These are phyloP conservation scores for Diplodia scrobiculata DNA, from an alignment of 2,329 filamentous ascomycete species.

Conservation along the genomic window DNA sequence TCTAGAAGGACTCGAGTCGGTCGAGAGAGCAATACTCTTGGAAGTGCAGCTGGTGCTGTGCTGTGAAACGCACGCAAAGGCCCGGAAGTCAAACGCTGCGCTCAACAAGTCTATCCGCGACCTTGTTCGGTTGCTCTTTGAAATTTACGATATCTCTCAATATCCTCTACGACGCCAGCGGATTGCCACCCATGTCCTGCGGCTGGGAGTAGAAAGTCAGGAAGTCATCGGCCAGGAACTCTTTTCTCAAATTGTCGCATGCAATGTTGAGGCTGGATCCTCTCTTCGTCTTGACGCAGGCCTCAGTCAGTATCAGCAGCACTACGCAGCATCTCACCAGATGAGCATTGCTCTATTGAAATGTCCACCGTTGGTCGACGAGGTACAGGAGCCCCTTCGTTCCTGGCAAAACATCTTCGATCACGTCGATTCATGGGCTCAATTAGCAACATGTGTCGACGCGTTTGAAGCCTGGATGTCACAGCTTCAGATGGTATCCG, in stretches of 20 bases:
- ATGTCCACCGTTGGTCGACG: constrained; percentile 33
- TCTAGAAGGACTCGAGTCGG: constrained; percentile 35
- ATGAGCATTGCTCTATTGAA: constrained; percentile 51
- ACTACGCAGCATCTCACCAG: constrained; percentile 42
- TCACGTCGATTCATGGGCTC: constrained; percentile 39
- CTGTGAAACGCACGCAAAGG: constrained; percentile 37
- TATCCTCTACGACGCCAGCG: constrained; percentile 43
- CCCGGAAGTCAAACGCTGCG: constrained; percentile 38
- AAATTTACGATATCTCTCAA: constrained; percentile 36
- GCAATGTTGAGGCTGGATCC: constrained; percentile 5
- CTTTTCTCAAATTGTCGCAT: constrained; percentile 23
- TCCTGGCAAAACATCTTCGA: constrained; percentile 47
- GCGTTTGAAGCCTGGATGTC: constrained; percentile 53
- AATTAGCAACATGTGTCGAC: constrained; percentile 53
- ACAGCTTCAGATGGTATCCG: constrained; percentile 57
- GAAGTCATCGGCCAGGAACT: constrained; percentile 52
- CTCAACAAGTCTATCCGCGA: constrained; percentile 36
- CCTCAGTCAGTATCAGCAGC: constrained; percentile 40
- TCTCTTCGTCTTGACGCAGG: constrained; percentile 39
- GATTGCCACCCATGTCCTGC: constrained; percentile 36
- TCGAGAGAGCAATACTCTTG: constrained; percentile 44
- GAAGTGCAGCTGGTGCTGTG: constrained; percentile 48
- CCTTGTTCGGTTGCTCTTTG: constrained; percentile 35
- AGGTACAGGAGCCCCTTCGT: constrained; percentile 40
- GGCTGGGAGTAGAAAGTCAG: constrained; percentile 59